These are phyloP conservation scores for Monotropa hypopitys DNA, from an alignment of 179 eudicot species.

Conservation along the genomic window DNA sequence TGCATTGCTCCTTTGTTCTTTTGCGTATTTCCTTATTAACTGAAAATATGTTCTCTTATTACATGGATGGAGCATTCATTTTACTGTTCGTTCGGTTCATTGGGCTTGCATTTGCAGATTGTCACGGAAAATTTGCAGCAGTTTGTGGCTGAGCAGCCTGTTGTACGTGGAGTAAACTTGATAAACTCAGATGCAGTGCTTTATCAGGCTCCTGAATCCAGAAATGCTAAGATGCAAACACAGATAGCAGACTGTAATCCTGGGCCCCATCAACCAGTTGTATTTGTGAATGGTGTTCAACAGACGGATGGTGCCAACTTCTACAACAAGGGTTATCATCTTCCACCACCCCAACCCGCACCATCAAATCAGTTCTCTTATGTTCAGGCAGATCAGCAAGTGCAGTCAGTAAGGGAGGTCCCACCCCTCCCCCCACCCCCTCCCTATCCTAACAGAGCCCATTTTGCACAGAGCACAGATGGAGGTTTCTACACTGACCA, in stretches of 20 bases:
- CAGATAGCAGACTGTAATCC: constrained; percentile 33
- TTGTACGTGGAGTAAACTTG: constrained; percentile 28
- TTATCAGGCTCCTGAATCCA: constrained; percentile 17
- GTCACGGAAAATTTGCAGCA: constrained; percentile 24
- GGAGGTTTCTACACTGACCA: constrained; percentile 58
- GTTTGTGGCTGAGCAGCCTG: constrained; percentile 24
- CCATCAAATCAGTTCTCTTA: constrained; percentile 78
- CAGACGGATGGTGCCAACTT: constrained; percentile 26
- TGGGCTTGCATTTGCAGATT: constrained; percentile 26
- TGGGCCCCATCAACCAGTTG: constrained; percentile 27
- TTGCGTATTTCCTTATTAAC: not conserved
- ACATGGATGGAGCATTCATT: not conserved
- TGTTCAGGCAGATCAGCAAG: constrained; percentile 45
- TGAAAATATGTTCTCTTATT: too few relatives aligned
- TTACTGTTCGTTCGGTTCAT: not conserved
- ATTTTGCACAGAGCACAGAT: constrained; percentile 33
- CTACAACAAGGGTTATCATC: constrained; percentile 36
- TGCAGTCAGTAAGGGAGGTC: constrained; percentile 38
- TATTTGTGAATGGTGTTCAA: constrained; percentile 25
- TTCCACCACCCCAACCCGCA: constrained; percentile 68
- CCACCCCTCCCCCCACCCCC: constrained; percentile 28
- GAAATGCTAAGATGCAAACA: constrained; percentile 28
- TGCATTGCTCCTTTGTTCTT: constrained; percentile 14
- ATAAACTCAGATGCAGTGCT: constrained; percentile 10
- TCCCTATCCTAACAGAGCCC: constrained; percentile 38